Base-by-base conservation (phyloP, 2,329 filamentous ascomycete species). In the Penicillium olsonii region DNA sequence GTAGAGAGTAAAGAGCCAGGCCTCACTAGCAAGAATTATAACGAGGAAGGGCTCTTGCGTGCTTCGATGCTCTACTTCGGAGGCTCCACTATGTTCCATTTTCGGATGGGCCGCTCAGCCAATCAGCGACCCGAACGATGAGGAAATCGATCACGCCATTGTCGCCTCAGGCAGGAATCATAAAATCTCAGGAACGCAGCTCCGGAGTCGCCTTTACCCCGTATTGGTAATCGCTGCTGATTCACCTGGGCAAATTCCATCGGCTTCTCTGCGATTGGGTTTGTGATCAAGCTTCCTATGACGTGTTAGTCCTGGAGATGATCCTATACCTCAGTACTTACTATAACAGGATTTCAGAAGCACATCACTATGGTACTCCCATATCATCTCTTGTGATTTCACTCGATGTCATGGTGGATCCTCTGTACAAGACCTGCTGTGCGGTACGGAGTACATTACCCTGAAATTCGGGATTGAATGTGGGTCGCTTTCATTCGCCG, bases 11-110 rank as follows among this genome's bases (percentile, higher is more conserved):
- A 12, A 29, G 10, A 78, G 41, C 2, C 70, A 40, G 70, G 68
- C 53, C 61, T 76, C 67, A 0, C 79, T 57, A 14, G 80, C 73
- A 64, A 88, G 79, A 18, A 87, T 63, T 2, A 71, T 59, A 41
- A 82, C 70, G 55, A 90, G 88, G 2, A 76, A 77, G 4, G 67
- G 29, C 29, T 31, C 29, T 31, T 31, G 29, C 29, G 29, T 31
- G 29, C 29, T 31, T 31, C 29, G 29, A 31, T 31, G 29, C 29
- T 31, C n/a, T 31, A 31, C 29, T 31, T 31, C 29, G 12, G 29
- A n/a, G 29, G 29, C 12, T 31, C 29, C 29, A 31, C 29, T 31
- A 31, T 31, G 12, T 31, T 31, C 29, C 29, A 31, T 31, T 31
- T 31, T 31, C 29, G 29, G 29, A 31, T 31, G 29, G 4, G 2